Base-by-base conservation (phyloP, 2,329 filamentous ascomycete genomes). In the Nemania sp. region DNA sequence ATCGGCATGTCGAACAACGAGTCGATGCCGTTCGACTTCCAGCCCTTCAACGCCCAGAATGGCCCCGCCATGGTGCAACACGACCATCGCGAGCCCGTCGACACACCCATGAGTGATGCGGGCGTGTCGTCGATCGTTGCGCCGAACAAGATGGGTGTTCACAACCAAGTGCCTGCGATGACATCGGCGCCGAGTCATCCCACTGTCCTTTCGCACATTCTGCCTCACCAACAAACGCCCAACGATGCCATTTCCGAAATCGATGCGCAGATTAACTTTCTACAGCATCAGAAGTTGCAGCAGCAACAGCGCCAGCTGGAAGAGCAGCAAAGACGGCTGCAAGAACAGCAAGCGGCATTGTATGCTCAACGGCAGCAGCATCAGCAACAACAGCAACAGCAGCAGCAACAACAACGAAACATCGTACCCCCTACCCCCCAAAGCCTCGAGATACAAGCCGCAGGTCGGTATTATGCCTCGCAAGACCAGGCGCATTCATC, bases 361-460 rank as follows among this genome's bases (percentile, higher is more conserved):
- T 85, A 80, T 64, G 69, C 74, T 7, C 79, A 72, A 50, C 79
- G 41, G 30, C 48, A 50, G 12, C 48, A 50, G 15, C 46, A 47
- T 7, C 44, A 47, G 5, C 44, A 54, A 23, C 51, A 55, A 82
- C 77, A 83, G 54, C 80, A 78, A 57, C 77, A 37, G 15, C 40
- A 43, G 17, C 40, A 57, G 36, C 55, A 59, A 81, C 77, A 83
- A 54, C 80, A 78, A 58, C 77, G 63, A 49, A 68, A 80, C 54
- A 84, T 88, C 47, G 82, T 91, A 6, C 90, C 90, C 5, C 89
- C 89, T 2, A 94, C 90, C 12, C 90, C 90, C 0, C 90, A 89
- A 68, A 93, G 90, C 68, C 79, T 91, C 22, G 89, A 93, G 66
- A 82, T 93, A 72, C 85, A 88, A 69, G 81, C 75, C 66, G 82